Evolutionary conservation across 129 eudicot species (phyloP), one percentile per base, ranked within the genome.

Genomic region (Lonicera japonica): DNA sequence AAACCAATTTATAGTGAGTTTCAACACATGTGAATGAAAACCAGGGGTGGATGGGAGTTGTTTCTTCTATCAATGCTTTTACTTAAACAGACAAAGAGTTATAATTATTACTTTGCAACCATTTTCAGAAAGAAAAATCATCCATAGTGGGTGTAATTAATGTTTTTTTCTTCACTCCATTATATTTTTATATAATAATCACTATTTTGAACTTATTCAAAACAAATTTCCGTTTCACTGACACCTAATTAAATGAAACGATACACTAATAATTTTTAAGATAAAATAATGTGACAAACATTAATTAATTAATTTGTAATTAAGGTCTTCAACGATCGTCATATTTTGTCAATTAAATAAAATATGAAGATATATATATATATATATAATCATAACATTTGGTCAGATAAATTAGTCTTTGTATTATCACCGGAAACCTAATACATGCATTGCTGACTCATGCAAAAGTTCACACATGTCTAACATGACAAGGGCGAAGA

Each of bases 61-160:
- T 58, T 23, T 38, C 54, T 4, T 54, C 21, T 56, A 73, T 36
- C 61, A 48, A 3, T 24, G 34, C 36, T 25, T 68, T 25, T 0
- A 53, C 60, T 39, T 21, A 61, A 25, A 53, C 13, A 16, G 65
- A 20, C 12, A 21, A n/a, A 45, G 15, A 24, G 60, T 70, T 21
- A 29, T 29, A 29, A 65, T 65, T 65, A 76, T 60, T 25, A 20
- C 43, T 15, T 46, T 53, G 64, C 29, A 64, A 34, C 52, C 47
- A 66, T 36, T 54, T 43, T 39, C 24, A 66, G 43, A 45, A 59
- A 21, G 66, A 29, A 45, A 60, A 54, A 61, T 76, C 53, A 64
- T 64, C 69, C 60, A 24, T 57, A 29, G 61, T 22, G 45, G 66
- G 73, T 5, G 73, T 45, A 70, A 54, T 59, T 54, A 77, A 66